Evolutionary conservation across 2,329 filamentous ascomycete genomes (phyloP).

Genomic region (Ceratocystis variospora): DNA sequence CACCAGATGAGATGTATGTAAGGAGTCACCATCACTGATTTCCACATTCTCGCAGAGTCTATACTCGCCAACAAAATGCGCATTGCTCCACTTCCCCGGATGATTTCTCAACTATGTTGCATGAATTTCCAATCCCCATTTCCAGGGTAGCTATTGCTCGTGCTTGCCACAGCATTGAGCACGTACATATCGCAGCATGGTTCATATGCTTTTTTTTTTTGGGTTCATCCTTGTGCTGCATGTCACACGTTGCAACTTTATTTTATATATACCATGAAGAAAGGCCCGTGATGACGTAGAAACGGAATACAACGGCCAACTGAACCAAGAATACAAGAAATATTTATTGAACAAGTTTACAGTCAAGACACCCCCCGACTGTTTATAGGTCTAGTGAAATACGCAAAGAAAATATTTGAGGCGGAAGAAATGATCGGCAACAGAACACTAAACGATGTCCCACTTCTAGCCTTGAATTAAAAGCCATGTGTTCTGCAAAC

Average conservation of each 20-base stretch:
- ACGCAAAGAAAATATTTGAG: constrained; percentile 5
- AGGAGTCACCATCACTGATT: not conserved
- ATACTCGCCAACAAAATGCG: not conserved
- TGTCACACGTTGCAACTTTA: not conserved
- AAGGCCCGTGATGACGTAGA: not conserved
- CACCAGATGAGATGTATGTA: not conserved
- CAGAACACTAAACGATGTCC: not conserved
- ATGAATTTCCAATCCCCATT: no score
- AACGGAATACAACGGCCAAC: not conserved
- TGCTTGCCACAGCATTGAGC: not conserved
- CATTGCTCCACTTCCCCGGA: not conserved
- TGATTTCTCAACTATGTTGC: not conserved
- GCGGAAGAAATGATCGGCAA: not conserved
- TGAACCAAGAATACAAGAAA: constrained; percentile 8
- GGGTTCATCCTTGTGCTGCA: not conserved
- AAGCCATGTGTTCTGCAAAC: not conserved
- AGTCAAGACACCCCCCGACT: not conserved
- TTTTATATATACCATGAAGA: not conserved
- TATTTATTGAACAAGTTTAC: not conserved
- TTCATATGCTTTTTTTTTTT: not conserved
- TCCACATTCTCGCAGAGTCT: no score
- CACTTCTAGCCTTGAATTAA: not conserved
- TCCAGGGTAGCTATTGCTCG: not conserved
- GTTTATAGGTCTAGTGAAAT: constrained; percentile 6
- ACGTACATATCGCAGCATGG: not conserved